Percentiles rank a stretch among this genome's conserved stretches.
These are phyloP conservation scores for Potentilla sterilis DNA, from an alignment of 306 rosid genomes.

Conservation along the genomic window DNA sequence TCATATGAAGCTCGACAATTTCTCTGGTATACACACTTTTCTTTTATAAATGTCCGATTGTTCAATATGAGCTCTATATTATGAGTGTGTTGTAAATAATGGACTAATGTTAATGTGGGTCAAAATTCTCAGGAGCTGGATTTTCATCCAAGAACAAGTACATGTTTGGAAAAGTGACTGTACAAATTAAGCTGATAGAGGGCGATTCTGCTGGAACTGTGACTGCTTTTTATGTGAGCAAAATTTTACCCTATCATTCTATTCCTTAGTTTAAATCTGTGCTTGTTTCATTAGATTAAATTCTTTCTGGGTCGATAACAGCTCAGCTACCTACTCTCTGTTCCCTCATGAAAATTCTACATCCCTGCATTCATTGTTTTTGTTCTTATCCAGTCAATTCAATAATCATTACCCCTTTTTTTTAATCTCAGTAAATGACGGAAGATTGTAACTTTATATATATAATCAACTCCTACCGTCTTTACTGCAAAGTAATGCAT, in stretches of 20 bases:
- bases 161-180: constrained; percentile 79
- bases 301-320: neutral
- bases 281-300: neutral
- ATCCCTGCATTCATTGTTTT: constrained; percentile 33
- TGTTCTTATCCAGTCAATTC: neutral
- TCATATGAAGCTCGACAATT: constrained; percentile 73
- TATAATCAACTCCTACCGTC: neutral
- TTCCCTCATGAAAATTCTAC: constrained; percentile 13
- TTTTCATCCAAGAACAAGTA: constrained; percentile 75
- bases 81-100: neutral
- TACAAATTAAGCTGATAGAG: constrained; percentile 78
- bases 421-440: constrained; percentile 8
- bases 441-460: neutral
- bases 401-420: neutral
- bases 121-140: constrained; percentile 76
- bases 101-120: neutral
- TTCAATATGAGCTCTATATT: neutral
- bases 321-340: constrained; percentile 30
- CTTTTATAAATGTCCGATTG: too few species aligned
- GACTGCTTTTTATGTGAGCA: constrained; percentile 85
- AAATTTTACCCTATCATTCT: neutral
- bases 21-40: constrained; percentile 48
- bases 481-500: neutral
- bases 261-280: neutral
- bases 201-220: constrained; percentile 98